Base-by-base conservation (phyloP, 225 moss, liverwort and hornwort species). In the Pseudisothecium myosuroides region DNA sequence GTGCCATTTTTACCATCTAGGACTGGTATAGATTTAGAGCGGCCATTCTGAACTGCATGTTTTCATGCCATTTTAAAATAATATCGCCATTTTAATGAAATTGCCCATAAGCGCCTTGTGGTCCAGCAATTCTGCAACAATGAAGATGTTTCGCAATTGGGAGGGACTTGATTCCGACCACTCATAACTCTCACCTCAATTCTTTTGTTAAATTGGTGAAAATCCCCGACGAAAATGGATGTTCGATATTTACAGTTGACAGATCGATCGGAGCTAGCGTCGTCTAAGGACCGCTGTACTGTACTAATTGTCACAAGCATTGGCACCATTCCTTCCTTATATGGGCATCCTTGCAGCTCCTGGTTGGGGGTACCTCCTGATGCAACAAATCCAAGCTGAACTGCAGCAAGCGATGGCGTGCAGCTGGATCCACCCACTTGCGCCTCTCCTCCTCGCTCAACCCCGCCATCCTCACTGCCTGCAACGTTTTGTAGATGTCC, bases 401-500 rank as follows among this genome's bases (percentile, higher is more conserved):
- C 7, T 85, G 82, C 67, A 36, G 84, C 72, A 94, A 71, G 69
- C 93, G 89, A 88, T 86, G 68, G 59, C 29, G 43, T 5, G 86
- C 88, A 45, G 73, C 92, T 19, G 81, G 86, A 85, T 93, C 93
- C 78, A 84, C 87, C 90, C 89, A 85, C 58, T 55, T 37, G 22
- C 18, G 88, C 41, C 76, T 82, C 81, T 93, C 87, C 5, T 84
- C 65, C 24, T 81, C 81, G 26, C 83, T 90, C 86, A 89, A 56
- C 9, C 93, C 93, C 29, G 93, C 93, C 89, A 68, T 86, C 47
- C 93, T 88, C 41, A 94, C 12, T 29, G 85, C 88, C 68, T 94
- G 94, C 86, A 94, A n/a, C 32, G 94, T 93, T 27, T 75, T 47
- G 83, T 93, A 93, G 47, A 93, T 68, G 88, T 94, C 94, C 74